Base-by-base conservation (phyloP, 139 green algal species). In the Prasinococcaceae sp. region DNA sequence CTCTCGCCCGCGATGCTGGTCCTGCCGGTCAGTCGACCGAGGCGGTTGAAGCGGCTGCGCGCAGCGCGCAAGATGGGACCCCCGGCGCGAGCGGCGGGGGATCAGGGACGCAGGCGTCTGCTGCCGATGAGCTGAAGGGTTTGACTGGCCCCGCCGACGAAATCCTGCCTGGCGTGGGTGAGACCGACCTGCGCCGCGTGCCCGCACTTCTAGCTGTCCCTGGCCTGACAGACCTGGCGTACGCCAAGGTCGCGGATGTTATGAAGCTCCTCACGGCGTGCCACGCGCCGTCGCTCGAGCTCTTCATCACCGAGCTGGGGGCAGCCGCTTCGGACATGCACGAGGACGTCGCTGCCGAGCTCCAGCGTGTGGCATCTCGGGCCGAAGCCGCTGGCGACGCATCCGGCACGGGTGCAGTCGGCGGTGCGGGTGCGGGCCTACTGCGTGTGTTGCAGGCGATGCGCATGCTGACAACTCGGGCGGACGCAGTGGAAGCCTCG, bases 381-480 rank as follows among this genome's bases (percentile, higher is more conserved):
- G 0, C 46, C 48, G 28, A n/a, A 12, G 43, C 49, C 9, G 64
- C 64, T 47, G 48, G 72, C 14, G 54, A 65, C 8, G 52, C 47
- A 23, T 52, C 62, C 50, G 42, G 43, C 12, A 36, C 61, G n/a
- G n/a, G n/a, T n/a, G n/a, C n/a, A n/a, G n/a, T n/a, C n/a, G n/a
- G n/a, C n/a, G n/a, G n/a, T n/a, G 45, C 36, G 38, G 75, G 80
- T n/a, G 54, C 44, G 1, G 59, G 69, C 26, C 53, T 85, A 26
- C 66, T 88, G 60, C 66, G 79, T 19, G 58, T 85, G 30, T 67
- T 90, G 56, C 64, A 84, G 42, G 61, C 65, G n/a, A 50, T 89
- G 36, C 53, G 73, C 50, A 52, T 52, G 16, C 75, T 87, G 6
- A n/a, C n/a, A n/a, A n/a, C 17, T 47, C 27, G n/a, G n/a, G n/a